A percentile compares a stretch with the other conserved stretches of the same genome.
Conservation (phyloP, 2,329 filamentous ascomycete genomes). For the Penicillium sp. region DNA sequence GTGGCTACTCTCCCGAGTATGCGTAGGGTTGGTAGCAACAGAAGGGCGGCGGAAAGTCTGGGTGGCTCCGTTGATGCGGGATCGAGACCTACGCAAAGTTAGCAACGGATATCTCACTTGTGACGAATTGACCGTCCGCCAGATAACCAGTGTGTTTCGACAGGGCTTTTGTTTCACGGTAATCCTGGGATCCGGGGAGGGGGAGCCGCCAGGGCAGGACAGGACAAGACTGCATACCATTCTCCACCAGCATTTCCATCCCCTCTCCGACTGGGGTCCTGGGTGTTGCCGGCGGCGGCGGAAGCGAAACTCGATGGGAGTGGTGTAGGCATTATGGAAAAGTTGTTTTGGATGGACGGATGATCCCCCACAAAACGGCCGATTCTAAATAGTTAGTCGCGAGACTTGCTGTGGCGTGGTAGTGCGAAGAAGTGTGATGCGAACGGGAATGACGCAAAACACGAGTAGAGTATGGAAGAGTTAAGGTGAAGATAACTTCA, state of each 20-base stretch:
- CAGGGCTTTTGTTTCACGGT: neutral
- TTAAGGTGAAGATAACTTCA: slow-evolving; percentile 14
- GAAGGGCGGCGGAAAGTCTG: slow-evolving; percentile 67
- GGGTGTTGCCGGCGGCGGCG: slow-evolving; percentile 73
- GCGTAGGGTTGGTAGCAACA: slow-evolving; percentile 55
- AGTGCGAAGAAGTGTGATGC: slow-evolving; percentile 21
- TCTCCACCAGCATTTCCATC: slow-evolving; percentile 64
- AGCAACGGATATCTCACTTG: slow-evolving; percentile 16
- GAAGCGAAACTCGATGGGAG: slow-evolving; percentile 82
- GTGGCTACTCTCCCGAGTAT: slow-evolving; percentile 45
- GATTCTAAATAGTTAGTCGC: slow-evolving; percentile 22
- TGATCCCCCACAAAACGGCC: slow-evolving; percentile 26
- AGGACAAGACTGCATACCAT: slow-evolving; percentile 58
- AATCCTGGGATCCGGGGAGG: neutral
- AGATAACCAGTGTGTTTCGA: neutral
- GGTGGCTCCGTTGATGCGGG: slow-evolving; percentile 63
- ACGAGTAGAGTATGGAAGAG: slow-evolving; percentile 12
- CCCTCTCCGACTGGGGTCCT: slow-evolving; percentile 59
- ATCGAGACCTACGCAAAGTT: slow-evolving; percentile 53
- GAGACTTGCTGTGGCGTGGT: slow-evolving; percentile 24
- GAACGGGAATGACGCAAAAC: slow-evolving; percentile 27
- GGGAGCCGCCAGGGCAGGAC: neutral
- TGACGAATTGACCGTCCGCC: neutral
- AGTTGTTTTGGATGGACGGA: slow-evolving; percentile 21
- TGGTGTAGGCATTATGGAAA: slow-evolving; percentile 64